These are phyloP conservation scores for Polyporus tsugae DNA, from an alignment of 1,284 basidiomycete species.

Conservation along the genomic window DNA sequence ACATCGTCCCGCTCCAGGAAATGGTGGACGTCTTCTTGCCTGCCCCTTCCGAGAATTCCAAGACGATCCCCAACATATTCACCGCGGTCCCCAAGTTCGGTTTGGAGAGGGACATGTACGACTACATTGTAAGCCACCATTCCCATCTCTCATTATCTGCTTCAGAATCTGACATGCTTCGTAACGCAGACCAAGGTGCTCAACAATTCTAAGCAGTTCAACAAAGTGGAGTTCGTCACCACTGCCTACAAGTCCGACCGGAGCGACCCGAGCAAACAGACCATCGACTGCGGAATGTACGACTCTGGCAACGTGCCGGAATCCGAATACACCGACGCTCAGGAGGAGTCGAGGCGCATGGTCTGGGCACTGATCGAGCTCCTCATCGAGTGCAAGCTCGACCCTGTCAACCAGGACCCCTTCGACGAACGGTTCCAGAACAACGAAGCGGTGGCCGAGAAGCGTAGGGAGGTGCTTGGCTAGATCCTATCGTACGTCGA, in stretches of 20 bases:
- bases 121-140: not conserved
- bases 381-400: slow-evolving; percentile 20
- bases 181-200: not conserved
- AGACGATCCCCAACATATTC: not conserved
- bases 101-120: slow-evolving; percentile 10
- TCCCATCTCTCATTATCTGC: no score
- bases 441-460: not conserved
- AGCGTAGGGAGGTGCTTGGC: not conserved
- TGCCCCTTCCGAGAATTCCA: no score
- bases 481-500: slow-evolving; percentile 22
- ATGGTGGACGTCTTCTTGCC: not conserved
- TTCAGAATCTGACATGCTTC: not conserved
- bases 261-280: not conserved
- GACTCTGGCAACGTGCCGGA: not conserved
- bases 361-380: slow-evolving; percentile 12
- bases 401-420: not conserved
- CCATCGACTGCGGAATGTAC: slow-evolving; percentile 13
- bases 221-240: not conserved
- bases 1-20: not conserved
- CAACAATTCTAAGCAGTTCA: not conserved
- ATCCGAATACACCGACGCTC: not conserved
- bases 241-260: slow-evolving; percentile 3
- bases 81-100: not conserved
- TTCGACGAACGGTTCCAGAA: slow-evolving; percentile 18
- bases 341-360: not conserved